These are phyloP conservation scores for Tetrapisispora taiwanensis DNA, from an alignment of 805 yeast species.

Conservation along the genomic window DNA sequence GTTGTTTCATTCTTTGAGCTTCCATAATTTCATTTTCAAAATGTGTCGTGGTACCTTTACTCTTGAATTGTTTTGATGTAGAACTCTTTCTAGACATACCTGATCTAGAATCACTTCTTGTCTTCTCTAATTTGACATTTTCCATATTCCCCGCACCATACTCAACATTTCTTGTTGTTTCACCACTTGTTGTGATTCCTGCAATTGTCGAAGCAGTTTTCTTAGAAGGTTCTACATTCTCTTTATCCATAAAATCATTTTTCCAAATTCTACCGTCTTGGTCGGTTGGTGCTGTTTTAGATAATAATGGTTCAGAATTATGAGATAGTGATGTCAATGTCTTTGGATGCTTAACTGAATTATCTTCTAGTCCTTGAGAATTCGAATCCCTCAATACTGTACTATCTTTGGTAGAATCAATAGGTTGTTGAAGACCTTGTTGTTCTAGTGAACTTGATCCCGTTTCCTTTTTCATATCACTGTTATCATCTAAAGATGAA, in stretches of 20 bases:
- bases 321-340: not conserved
- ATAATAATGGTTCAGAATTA: not conserved
- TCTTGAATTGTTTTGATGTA: not conserved
- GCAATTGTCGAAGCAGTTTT: not conserved
- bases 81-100: not conserved
- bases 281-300: not conserved
- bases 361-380: not conserved
- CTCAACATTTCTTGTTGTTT: not conserved
- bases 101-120: not conserved
- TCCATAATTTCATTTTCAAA: constrained; percentile 1
- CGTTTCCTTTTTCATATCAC: too few species aligned
- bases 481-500: too few species aligned
- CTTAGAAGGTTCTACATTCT: not conserved
- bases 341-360: not conserved
- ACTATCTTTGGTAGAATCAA: too few species aligned
- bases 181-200: not conserved
- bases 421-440: too few species aligned
- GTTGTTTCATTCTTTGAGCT: constrained; percentile 1
- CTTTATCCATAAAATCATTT: not conserved
- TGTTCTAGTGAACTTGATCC: too few species aligned
- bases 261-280: not conserved
- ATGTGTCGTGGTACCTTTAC: not conserved
- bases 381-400: not conserved
- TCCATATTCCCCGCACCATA: not conserved
- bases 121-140: not conserved